phyloP scores from a whole-genome alignment of 2,329 filamentous ascomycete species.

The Phoma herbarum region DNA sequence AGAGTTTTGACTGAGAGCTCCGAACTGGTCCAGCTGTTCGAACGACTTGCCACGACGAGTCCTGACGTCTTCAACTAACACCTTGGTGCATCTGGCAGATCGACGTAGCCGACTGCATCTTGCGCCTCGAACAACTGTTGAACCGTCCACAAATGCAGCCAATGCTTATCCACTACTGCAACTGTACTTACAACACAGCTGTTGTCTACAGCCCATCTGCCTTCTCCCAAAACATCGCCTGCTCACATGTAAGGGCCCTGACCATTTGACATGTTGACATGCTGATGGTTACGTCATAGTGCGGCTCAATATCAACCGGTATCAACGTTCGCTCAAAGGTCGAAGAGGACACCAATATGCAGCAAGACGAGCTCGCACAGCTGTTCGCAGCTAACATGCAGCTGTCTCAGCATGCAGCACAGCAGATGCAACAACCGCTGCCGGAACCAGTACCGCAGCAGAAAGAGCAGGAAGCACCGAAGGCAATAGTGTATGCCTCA shows the following conservation, averaged over 20 bases:
- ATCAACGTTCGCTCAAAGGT: constrained; percentile 53
- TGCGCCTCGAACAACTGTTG: constrained; percentile 3
- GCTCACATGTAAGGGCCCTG: constrained; percentile 56
- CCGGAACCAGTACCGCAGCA: constrained; percentile 22
- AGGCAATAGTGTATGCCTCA: constrained; percentile 75
- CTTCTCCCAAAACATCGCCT: constrained; percentile 56
- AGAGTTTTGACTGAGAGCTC: not conserved
- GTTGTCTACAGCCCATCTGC: constrained; percentile 54
- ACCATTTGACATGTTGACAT: constrained; percentile 19
- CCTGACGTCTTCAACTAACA: constrained; percentile 36
- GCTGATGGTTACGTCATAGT: constrained; percentile 55
- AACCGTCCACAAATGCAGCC: constrained; percentile 44
- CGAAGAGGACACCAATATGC: constrained; percentile 57
- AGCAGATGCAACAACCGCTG: constrained; percentile 59
- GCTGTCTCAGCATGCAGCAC: constrained; percentile 56
- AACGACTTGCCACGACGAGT: constrained; percentile 24
- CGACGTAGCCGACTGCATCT: not conserved
- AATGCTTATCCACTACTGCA: constrained; percentile 51
- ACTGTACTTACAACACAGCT: constrained; percentile 51
- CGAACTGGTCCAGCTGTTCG: not conserved
- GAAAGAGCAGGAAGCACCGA: constrained; percentile 35
- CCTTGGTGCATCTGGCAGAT: constrained; percentile 21
- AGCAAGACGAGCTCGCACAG: constrained; percentile 81
- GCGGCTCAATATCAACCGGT: constrained; percentile 52
- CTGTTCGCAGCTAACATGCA: constrained; percentile 81